Evolutionary conservation across 441 rosid species (phyloP).

Genomic region (Syzygium malaccense): DNA sequence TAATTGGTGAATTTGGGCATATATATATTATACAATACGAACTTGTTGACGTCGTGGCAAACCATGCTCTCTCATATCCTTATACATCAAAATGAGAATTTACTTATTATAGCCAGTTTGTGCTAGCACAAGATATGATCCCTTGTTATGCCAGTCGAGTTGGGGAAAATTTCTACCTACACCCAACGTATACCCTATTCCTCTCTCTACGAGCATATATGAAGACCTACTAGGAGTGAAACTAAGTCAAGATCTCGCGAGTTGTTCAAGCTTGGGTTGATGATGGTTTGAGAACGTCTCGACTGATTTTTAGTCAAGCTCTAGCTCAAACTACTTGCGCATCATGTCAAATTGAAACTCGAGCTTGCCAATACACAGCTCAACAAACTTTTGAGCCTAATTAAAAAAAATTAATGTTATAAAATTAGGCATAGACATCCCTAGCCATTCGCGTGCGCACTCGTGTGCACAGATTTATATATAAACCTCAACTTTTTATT

Average conservation of each 20-base stretch:
- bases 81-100: not conserved
- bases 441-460: not conserved
- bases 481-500: not conserved
- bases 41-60: not conserved
- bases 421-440: not conserved
- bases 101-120: not conserved
- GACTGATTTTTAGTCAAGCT: not conserved
- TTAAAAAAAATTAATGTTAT: not conserved
- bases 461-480: not conserved
- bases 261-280: not conserved
- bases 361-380: accelerated
- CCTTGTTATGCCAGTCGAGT: not conserved
- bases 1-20: not conserved
- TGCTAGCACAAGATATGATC: not conserved
- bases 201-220: not conserved
- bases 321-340: accelerated
- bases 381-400: not conserved
- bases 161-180: not conserved
- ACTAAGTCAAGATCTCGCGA: not conserved
- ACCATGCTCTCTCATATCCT: not conserved
- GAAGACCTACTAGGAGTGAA: not conserved
- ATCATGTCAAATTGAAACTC: not conserved
- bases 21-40: not conserved
- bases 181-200: accelerated
- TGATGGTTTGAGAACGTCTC: not conserved